Evolutionary conservation across 78 protist genomes (phyloP).

Genomic region (Polysphondylium violaceum): DNA sequence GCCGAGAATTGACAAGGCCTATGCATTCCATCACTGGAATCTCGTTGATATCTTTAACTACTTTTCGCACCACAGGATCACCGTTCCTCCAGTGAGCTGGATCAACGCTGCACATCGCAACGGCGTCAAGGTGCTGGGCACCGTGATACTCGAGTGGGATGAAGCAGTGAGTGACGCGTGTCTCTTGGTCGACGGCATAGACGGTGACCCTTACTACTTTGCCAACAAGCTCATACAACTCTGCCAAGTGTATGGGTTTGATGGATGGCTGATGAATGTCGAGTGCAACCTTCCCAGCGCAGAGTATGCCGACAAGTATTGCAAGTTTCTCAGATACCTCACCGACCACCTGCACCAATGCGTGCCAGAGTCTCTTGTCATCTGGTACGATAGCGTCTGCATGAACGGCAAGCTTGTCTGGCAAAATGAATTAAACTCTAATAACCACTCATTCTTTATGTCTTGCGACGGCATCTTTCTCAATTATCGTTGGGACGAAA

Average conservation of each 20-base stretch:
- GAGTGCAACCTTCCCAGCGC: slow-evolving; percentile 53
- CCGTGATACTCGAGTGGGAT: slow-evolving; percentile 94
- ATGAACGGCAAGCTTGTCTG: slow-evolving; percentile 80
- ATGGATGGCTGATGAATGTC: slow-evolving; percentile 93
- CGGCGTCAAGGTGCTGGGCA: slow-evolving; percentile 86
- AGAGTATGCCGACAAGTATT: not conserved
- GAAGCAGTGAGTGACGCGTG: slow-evolving; percentile 28
- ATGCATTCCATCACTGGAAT: slow-evolving; percentile 55
- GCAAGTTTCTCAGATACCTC: not conserved
- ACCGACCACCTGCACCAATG: slow-evolving; percentile 7
- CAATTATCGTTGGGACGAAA: slow-evolving; percentile 87
- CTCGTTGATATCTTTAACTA: slow-evolving; percentile 88
- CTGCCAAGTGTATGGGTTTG: slow-evolving; percentile 81
- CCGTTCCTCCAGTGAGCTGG: slow-evolving; percentile 93
- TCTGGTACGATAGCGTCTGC: slow-evolving; percentile 90
- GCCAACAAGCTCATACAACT: slow-evolving; percentile 24
- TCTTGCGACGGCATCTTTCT: slow-evolving; percentile 88
- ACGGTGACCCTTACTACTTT: not conserved
- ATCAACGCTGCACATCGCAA: slow-evolving; percentile 73
- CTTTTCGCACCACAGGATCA: slow-evolving; percentile 87
- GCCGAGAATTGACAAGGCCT: no score
- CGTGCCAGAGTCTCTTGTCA: slow-evolving; percentile 14
- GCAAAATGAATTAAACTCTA: slow-evolving; percentile 87
- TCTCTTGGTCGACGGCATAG: slow-evolving; percentile 20
- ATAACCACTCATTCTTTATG: slow-evolving; percentile 78